Evolutionary conservation across 2,329 filamentous ascomycete genomes (phyloP).

Genomic region (Ophiostoma sp.): DNA sequence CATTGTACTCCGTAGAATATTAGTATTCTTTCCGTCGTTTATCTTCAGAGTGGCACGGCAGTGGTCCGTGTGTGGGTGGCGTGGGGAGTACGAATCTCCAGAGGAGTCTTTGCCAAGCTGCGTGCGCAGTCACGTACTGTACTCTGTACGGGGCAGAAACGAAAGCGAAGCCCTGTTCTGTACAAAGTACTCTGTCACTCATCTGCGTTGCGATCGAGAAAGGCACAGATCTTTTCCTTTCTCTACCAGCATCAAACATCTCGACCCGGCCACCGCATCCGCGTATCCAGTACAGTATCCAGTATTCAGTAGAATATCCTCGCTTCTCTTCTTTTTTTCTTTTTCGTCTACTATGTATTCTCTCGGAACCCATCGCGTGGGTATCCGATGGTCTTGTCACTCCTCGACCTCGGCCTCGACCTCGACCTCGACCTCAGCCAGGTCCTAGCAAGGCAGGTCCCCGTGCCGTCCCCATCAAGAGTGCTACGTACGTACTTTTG

Average conservation of each 20-base stretch:
- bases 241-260: too few species aligned
- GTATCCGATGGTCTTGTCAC: not conserved
- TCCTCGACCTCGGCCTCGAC: not conserved
- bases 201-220: too few species aligned
- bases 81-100: not conserved
- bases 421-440: not conserved
- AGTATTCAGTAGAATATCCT: too few species aligned
- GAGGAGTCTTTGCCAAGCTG: not conserved
- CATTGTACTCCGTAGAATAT: too few species aligned
- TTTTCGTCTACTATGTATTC: too few species aligned
- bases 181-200: too few species aligned
- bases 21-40: too few species aligned
- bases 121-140: not conserved
- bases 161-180: not conserved
- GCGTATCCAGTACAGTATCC: not conserved
- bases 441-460: conserved; percentile 1
- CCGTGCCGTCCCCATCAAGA: not conserved
- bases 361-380: not conserved
- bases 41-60: not conserved
- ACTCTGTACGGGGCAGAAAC: not conserved
- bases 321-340: not conserved
- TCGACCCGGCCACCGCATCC: not conserved
- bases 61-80: not conserved
- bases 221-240: too few species aligned
- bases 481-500: conserved; percentile 10